Evolutionary conservation across 495 filamentous ascomycete genomes (phyloP).

Genomic region (Xylaria scruposa): DNA sequence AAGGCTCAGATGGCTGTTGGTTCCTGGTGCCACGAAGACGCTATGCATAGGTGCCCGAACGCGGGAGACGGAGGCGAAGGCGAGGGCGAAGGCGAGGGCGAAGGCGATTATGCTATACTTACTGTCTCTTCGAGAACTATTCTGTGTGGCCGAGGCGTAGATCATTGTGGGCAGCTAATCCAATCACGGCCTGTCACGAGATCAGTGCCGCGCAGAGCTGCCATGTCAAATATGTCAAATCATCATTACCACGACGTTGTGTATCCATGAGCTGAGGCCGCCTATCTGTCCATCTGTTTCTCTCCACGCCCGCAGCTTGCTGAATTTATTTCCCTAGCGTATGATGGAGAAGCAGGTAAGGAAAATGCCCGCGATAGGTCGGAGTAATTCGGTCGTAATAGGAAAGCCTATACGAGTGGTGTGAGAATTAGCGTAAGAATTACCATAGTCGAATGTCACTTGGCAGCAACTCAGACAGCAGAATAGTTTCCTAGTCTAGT

Average conservation of each 20-base stretch:
- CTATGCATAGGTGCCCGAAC: constrained; percentile 26
- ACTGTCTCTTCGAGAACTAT: constrained; percentile 10
- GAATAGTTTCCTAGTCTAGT: not conserved
- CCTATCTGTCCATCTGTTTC: not conserved
- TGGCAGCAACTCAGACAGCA: not conserved
- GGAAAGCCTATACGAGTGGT: constrained; percentile 7
- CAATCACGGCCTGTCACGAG: constrained; percentile 19
- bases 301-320: not conserved
- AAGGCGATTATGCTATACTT: not conserved
- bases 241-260: not conserved
- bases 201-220: constrained; percentile 6
- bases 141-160: constrained; percentile 16
- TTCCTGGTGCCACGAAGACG: constrained; percentile 26
- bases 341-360: not conserved
- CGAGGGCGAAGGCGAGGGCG: not conserved
- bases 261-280: constrained; percentile 5
- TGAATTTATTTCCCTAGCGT: constrained; percentile 2
- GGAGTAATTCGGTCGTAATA: not conserved
- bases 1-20: constrained; percentile 7
- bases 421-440: constrained; percentile 17
- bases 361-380: not conserved
- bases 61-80: not conserved
- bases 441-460: not conserved
- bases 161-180: constrained; percentile 4
- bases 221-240: not conserved